These are phyloP conservation scores for Trichoderma sp. DNA, from an alignment of 2,329 filamentous ascomycete genomes.

Conservation along the genomic window DNA sequence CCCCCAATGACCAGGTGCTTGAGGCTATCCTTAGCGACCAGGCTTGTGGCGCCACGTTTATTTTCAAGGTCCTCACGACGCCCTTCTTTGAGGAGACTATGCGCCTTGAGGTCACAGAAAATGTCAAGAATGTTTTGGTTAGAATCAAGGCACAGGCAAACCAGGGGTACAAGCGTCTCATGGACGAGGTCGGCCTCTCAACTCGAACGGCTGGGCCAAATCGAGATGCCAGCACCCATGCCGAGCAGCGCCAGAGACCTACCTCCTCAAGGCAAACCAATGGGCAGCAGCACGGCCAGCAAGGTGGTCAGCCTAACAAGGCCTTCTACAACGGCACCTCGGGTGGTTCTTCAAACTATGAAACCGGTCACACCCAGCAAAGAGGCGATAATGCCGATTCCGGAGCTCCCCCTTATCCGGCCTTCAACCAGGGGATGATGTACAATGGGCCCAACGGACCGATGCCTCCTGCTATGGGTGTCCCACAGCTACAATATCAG, in stretches of 20 bases:
- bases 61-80: constrained; percentile 97
- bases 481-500: constrained; percentile 59
- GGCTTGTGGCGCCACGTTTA: constrained; percentile 87
- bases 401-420: constrained; percentile 48
- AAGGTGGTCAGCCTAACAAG: constrained; percentile 42
- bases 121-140: constrained; percentile 82
- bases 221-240: constrained; percentile 43
- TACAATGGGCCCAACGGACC: constrained; percentile 48
- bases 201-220: constrained; percentile 52
- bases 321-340: constrained; percentile 52
- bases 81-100: constrained; percentile 95
- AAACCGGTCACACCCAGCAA: constrained; percentile 51
- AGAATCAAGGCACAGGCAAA: constrained; percentile 90
- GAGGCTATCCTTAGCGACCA: constrained; percentile 91
- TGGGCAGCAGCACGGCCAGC: constrained; percentile 42
- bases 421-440: constrained; percentile 52
- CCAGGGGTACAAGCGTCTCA: constrained; percentile 96
- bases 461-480: constrained; percentile 46
- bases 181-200: constrained; percentile 96
- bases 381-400: constrained; percentile 53
- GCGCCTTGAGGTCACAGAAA: constrained; percentile 83
- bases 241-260: constrained; percentile 55
- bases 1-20: constrained; percentile 77
- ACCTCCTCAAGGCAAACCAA: constrained; percentile 54
- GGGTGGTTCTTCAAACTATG: constrained; percentile 43